These are phyloP conservation scores for Oryza meyeriana DNA, from an alignment of 176 grass and related monocot genomes.

Conservation along the genomic window DNA sequence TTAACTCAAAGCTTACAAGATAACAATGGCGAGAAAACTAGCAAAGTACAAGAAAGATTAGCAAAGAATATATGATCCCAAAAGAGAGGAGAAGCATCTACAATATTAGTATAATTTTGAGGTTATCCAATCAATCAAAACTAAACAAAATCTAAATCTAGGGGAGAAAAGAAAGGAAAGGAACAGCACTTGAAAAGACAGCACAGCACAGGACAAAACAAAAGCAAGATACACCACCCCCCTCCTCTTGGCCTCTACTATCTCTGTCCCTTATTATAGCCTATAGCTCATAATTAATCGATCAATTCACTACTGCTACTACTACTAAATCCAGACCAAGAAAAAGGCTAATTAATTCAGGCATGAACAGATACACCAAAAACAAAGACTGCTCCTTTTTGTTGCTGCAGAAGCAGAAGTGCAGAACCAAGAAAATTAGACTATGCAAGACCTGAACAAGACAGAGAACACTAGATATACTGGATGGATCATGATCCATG, in stretches of 20 bases:
- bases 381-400: background rate
- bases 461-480: too few species aligned
- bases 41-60: constrained; percentile 32
- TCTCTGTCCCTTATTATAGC: too few species aligned
- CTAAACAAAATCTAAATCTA: background rate
- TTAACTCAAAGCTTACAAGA: constrained; percentile 22
- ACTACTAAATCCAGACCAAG: background rate
- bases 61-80: background rate
- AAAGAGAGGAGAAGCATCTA: background rate
- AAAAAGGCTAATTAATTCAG: background rate
- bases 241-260: background rate
- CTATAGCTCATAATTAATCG: background rate
- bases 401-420: too few species aligned
- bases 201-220: constrained; percentile 56
- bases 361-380: background rate
- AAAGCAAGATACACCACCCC: constrained; percentile 34
- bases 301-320: background rate
- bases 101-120: background rate
- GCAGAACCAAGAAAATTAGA: background rate
- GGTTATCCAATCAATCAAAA: background rate
- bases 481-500: background rate
- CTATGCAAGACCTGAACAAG: background rate
- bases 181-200: constrained; percentile 35
- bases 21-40: constrained; percentile 29
- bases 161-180: background rate